Evolutionary conservation across 305 asterid genomes (phyloP).

Genomic region (Fraxinus angustifolia): DNA sequence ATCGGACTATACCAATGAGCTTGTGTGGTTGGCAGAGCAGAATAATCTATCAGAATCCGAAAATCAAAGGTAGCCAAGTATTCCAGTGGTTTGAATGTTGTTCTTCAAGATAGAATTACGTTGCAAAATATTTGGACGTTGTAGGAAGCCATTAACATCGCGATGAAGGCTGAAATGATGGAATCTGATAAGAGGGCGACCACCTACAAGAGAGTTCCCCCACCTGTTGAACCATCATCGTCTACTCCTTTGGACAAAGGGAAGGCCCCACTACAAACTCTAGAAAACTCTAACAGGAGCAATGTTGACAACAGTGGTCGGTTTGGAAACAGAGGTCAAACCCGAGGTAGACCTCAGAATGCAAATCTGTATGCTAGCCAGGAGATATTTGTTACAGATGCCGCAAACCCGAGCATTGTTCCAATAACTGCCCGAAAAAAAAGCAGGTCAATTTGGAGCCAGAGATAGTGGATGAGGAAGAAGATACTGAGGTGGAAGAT

Average conservation of each 20-base stretch:
- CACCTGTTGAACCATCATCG: background rate
- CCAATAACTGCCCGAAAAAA: too few species aligned
- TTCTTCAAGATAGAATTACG: background rate
- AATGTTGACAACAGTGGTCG: background rate
- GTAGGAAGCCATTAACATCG: background rate
- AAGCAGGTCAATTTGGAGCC: background rate
- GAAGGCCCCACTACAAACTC: background rate
- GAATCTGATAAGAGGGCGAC: background rate
- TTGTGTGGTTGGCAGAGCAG: too few species aligned
- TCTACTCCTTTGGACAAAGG: background rate
- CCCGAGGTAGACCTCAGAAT: too few species aligned
- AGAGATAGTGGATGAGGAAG: background rate
- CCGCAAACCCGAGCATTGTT: background rate
- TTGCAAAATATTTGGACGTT: background rate
- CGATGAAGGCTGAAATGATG: background rate
- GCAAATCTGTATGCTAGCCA: background rate
- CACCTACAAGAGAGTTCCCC: background rate
- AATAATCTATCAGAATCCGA: too few species aligned
- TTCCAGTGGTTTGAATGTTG: too few species aligned
- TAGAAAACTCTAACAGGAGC: background rate
- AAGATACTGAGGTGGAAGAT: background rate
- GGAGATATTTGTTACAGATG: background rate
- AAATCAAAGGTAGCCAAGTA: too few species aligned
- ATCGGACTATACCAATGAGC: too few species aligned
- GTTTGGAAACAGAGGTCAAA: background rate